These are phyloP conservation scores for Groenewaldozyma salmanticensis DNA, from an alignment of 805 yeast species.

Conservation along the genomic window DNA sequence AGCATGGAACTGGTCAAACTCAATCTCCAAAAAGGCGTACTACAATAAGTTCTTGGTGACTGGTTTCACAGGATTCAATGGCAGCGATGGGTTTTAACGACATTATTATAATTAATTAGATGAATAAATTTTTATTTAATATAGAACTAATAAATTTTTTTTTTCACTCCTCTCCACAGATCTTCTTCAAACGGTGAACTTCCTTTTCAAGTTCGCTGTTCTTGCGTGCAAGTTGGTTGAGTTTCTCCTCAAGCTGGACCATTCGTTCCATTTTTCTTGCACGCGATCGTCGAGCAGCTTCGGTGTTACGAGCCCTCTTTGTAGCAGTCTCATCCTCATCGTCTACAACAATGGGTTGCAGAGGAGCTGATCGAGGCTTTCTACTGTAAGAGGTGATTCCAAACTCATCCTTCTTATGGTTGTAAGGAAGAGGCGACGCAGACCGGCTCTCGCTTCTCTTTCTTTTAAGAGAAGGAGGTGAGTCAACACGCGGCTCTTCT, in stretches of 20 bases:
- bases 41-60: conserved; percentile 51
- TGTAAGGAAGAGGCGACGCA: conserved; percentile 4
- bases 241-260: conserved; percentile 68
- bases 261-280: conserved; percentile 88
- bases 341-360: conserved; percentile 54
- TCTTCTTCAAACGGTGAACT: conserved; percentile 43
- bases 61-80: conserved; percentile 71
- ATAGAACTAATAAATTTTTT: neutral
- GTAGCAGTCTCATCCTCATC: conserved; percentile 58
- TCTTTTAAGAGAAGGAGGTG: conserved; percentile 6
- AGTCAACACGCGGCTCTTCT: neutral
- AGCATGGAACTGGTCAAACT: conserved; percentile 78
- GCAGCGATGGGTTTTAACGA: conserved; percentile 35
- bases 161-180: conserved; percentile 7
- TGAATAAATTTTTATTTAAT: neutral
- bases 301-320: conserved; percentile 95
- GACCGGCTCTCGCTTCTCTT: conserved; percentile 12
- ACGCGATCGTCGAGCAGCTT: conserved; percentile 91
- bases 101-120: neutral
- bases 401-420: conserved; percentile 48
- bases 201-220: conserved; percentile 57
- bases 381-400: conserved; percentile 72
- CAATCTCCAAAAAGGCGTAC: conserved; percentile 57
- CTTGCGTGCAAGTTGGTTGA: conserved; percentile 49
- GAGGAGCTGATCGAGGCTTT: conserved; percentile 64